These are phyloP conservation scores for Dendrocalamus latiflorus DNA, from an alignment of 202 grass and related monocot genomes.

Conservation along the genomic window DNA sequence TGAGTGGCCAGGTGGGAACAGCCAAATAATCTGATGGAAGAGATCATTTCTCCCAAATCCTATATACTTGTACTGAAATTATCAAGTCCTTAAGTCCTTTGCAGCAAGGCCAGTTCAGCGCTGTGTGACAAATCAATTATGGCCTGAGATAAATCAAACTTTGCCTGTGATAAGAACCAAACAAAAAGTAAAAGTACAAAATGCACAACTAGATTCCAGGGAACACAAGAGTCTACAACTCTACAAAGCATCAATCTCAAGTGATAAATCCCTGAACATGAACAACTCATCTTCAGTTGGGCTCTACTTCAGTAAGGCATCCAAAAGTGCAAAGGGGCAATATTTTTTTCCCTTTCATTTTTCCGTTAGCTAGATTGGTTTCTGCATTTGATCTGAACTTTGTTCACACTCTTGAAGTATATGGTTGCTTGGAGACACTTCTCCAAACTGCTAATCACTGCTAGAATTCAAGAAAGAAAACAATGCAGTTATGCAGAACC, in stretches of 20 bases:
- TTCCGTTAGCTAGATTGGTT: neutral
- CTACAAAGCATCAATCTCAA: neutral
- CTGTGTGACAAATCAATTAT: neutral
- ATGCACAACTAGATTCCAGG: neutral
- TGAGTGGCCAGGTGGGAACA: neutral
- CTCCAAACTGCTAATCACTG: neutral
- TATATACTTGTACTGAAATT: constrained; percentile 11
- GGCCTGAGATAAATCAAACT: neutral
- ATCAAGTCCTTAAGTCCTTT: neutral
- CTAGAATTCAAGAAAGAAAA: neutral
- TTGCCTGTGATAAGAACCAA: neutral
- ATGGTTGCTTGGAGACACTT: neutral
- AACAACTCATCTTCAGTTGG: neutral
- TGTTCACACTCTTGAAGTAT: neutral
- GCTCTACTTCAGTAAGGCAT: neutral
- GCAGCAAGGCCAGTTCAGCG: constrained; percentile 1
- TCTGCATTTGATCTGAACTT: neutral
- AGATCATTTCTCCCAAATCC: constrained; percentile 28
- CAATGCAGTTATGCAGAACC: neutral
- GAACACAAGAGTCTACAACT: neutral
- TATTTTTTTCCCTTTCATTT: neutral
- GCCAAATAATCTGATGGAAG: constrained; percentile 18
- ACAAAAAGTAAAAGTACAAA: neutral
- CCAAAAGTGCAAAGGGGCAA: neutral
- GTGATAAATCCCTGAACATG: neutral